Evolutionary conservation across 176 grass and related monocot genomes (phyloP).

Genomic region (Coix lacrymajobi): DNA sequence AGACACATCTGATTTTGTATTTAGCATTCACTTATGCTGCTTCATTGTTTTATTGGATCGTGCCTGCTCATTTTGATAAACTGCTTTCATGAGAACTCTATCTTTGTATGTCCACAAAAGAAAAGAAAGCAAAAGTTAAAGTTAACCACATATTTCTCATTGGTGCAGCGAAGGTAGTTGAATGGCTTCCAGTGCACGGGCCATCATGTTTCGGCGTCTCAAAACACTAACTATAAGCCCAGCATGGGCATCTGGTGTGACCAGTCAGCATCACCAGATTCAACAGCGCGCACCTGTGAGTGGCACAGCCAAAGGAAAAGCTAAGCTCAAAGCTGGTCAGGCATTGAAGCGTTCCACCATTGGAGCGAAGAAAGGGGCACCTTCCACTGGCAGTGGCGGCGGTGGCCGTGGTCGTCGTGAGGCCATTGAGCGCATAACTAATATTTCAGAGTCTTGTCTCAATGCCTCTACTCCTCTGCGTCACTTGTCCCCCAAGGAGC

Average conservation of each 20-base stretch:
- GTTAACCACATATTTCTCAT: not conserved
- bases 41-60: not conserved
- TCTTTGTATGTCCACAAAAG: not conserved
- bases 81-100: not conserved
- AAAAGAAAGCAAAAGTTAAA: not conserved
- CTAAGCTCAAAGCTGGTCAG: constrained; percentile 53
- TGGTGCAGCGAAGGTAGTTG: not conserved
- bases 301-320: constrained; percentile 82
- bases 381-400: constrained; percentile 17
- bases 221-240: constrained; percentile 21
- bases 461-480: constrained; percentile 58
- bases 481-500: constrained; percentile 50
- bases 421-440: constrained; percentile 44
- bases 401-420: constrained; percentile 44
- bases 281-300: constrained; percentile 45
- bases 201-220: constrained; percentile 13
- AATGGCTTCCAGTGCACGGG: constrained; percentile 26
- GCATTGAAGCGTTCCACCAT: constrained; percentile 50
- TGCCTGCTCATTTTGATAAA: not conserved
- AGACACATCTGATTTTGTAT: not conserved
- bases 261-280: constrained; percentile 37
- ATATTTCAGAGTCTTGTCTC: constrained; percentile 70
- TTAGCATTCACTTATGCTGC: not conserved
- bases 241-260: not conserved
- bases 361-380: constrained; percentile 34